Base-by-base conservation (phyloP, 441 rosid genomes). In the Syzygium syzygioides region DNA sequence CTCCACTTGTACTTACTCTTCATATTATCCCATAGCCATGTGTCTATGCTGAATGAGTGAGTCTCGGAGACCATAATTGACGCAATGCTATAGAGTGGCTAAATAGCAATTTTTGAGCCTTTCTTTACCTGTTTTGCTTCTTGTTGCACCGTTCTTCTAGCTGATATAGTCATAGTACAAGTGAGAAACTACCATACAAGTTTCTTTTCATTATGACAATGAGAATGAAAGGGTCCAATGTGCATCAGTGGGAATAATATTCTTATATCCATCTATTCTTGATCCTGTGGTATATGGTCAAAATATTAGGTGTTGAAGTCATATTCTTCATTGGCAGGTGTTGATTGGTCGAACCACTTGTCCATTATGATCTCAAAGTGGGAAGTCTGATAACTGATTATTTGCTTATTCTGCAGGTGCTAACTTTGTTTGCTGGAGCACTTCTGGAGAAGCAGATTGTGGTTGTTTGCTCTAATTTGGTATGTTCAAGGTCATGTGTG, bases 401-500 rank as follows among this genome's bases (percentile, higher is more conserved):
- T 62, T 87, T 41, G n/a, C 87, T 87, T 79, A n/a, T 57, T 88
- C 62, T 91, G 92, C 95, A 97, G 99, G 94, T 98, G 85, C 91
- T 98, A 91, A 94, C 95, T 62, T 91, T 98, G 88, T 91, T 98
- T 93, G 95, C 99, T 18, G 98, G 94, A 89, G 99, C 99, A 90
- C 92, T 98, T 87, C 94, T 97, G 89, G 99, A 97, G 93, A 98
- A 98, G 92, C 99, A 96, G 93, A 97, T 96, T 84, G 96, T 94
- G 86, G 92, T 98, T 89, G 93, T 97, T 91, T 98, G 99, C 93
- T 96, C 99, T 30, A 97, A 97, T 94, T 94, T 98, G 99, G 99
- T 97, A 94, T 6, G 93, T 91, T 85, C 55, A 52, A 76, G 80
- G 83, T 18, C 83, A 76, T 76, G n/a, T 41, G 83, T 76, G 83